These are phyloP conservation scores for Oryza meyeriana DNA, from an alignment of 176 grass and related monocot species.

Conservation along the genomic window DNA sequence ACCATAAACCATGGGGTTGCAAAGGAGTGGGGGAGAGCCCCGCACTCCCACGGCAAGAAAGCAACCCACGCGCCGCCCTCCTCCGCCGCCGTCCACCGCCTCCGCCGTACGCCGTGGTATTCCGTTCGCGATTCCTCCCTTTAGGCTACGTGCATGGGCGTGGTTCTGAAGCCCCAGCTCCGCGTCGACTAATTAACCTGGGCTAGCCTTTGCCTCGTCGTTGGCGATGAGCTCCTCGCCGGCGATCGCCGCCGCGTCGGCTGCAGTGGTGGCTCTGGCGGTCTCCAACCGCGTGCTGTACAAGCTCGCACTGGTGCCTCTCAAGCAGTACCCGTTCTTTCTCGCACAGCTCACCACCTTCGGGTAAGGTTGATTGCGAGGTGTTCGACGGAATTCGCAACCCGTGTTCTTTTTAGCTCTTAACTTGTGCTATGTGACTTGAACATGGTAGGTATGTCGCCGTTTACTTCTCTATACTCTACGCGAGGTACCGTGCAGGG, in stretches of 20 bases:
- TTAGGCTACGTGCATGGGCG: neutral
- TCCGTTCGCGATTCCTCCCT: neutral
- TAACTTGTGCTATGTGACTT: neutral
- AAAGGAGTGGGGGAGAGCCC: neutral
- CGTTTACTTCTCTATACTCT: constrained; percentile 84
- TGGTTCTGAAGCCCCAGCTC: neutral
- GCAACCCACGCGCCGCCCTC: constrained; percentile 9
- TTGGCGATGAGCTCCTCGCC: constrained; percentile 39
- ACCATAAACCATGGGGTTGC: neutral
- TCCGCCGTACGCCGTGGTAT: neutral
- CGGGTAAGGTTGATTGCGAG: constrained; percentile 37
- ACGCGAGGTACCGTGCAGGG: constrained; percentile 47
- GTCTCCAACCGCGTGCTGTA: constrained; percentile 88
- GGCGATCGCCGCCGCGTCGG: constrained; percentile 30
- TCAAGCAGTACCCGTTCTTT: constrained; percentile 89
- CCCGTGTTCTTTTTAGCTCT: neutral
- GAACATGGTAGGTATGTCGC: constrained; percentile 55
- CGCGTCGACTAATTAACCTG: neutral
- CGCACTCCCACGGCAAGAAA: constrained; percentile 28
- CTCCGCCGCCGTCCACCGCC: neutral
- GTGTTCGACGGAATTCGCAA: constrained; percentile 41
- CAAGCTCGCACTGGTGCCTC: constrained; percentile 85
- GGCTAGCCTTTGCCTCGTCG: neutral
- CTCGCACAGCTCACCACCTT: constrained; percentile 89
- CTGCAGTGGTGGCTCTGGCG: constrained; percentile 49